Percentiles rank a stretch among this genome's conserved stretches.
phyloP scores from a whole-genome alignment of 148 eudicot genomes.

The Rhododendron griersonianum region DNA sequence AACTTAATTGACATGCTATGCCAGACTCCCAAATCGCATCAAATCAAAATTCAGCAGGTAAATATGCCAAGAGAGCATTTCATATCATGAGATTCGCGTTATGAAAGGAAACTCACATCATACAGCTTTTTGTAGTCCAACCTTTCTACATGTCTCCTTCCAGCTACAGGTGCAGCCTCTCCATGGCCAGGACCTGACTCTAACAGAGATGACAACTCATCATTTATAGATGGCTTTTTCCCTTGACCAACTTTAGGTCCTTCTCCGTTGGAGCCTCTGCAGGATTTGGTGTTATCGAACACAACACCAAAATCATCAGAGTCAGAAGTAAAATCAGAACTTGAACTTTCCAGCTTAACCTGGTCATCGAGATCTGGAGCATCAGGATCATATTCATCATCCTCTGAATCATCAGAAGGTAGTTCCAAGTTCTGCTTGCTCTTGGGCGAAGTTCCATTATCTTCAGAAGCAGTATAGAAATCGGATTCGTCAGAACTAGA shows the following conservation, averaged over 20 bases:
- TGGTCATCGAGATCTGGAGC: constrained; percentile 38
- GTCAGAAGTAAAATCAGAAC: constrained; percentile 88
- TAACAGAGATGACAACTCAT: constrained; percentile 25
- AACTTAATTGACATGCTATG: not conserved
- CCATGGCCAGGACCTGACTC: constrained; percentile 28
- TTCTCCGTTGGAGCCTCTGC: constrained; percentile 10
- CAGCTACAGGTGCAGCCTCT: constrained; percentile 35
- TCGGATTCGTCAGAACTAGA: constrained; percentile 53
- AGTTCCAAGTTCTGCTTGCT: constrained; percentile 49
- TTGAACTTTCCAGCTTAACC: constrained; percentile 51
- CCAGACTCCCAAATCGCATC: not conserved
- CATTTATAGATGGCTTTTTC: constrained; percentile 22
- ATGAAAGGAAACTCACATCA: constrained; percentile 61
- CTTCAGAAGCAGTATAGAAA: constrained; percentile 56
- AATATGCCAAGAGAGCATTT: not conserved
- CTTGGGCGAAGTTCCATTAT: constrained; percentile 31
- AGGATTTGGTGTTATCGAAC: constrained; percentile 35
- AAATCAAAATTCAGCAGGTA: not conserved
- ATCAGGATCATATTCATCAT: constrained; percentile 81
- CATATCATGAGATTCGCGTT: not conserved
- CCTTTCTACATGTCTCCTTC: constrained; percentile 57
- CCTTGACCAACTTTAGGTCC: constrained; percentile 8
- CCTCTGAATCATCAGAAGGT: constrained; percentile 91
- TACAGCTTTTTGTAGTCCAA: constrained; percentile 90
- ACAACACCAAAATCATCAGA: constrained; percentile 76